A percentile compares a stretch with the other conserved stretches of the same genome.
Conservation (phyloP, 2,329 filamentous ascomycete genomes). For the Fusarium austroafricanum region DNA sequence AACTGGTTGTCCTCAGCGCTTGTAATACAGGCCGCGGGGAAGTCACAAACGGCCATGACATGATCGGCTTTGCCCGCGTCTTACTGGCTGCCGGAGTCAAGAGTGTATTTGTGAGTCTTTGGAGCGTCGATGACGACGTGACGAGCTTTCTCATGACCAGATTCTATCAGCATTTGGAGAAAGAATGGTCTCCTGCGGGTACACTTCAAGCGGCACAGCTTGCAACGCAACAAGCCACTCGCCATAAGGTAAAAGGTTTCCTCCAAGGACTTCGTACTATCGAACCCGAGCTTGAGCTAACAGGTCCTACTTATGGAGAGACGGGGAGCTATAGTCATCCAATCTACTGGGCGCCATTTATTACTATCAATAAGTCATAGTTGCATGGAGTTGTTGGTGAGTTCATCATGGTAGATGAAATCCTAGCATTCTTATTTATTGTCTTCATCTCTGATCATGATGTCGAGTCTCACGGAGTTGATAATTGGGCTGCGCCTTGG, state of each 20-base stretch:
- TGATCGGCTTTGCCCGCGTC: not conserved
- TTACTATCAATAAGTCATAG: not conserved
- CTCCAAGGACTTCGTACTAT: not conserved
- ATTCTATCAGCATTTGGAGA: not conserved
- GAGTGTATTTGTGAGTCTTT: not conserved
- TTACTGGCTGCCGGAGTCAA: not conserved
- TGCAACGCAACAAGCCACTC: not conserved
- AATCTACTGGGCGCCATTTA: not conserved
- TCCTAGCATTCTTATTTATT: no score
- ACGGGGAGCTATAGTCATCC: not conserved
- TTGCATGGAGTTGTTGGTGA: no score
- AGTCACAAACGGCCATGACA: not conserved
- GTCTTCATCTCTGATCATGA: no score
- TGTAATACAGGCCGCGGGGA: not conserved
- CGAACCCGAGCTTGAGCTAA: not conserved
- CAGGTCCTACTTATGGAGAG: not conserved
- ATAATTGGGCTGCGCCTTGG: no score
- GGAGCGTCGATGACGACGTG: not conserved
- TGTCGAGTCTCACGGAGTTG: no score
- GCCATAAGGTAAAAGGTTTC: not conserved
- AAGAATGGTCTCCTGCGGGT: not conserved
- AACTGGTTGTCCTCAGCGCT: not conserved
- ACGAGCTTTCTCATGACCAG: not conserved
- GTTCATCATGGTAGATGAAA: no score
- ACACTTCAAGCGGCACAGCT: not conserved